Conservation (phyloP, 2,329 filamentous ascomycete species). For the Fusarium sp. region DNA sequence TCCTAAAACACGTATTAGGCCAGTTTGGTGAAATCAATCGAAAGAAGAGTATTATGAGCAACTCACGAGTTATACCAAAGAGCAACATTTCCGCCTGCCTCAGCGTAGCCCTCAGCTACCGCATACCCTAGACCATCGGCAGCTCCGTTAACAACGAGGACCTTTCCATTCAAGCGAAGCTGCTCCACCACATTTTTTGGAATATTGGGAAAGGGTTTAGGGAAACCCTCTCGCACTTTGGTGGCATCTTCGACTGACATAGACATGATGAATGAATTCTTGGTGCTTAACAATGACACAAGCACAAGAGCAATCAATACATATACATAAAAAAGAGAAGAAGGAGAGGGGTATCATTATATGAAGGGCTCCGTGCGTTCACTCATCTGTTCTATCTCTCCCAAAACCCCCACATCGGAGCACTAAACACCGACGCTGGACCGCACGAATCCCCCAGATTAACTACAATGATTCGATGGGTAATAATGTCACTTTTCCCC, state of each 20-base stretch:
- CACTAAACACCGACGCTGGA: slow-evolving; percentile 7
- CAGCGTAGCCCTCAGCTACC: slow-evolving; percentile 58
- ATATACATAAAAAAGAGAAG: neutral
- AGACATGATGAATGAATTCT: slow-evolving; percentile 35
- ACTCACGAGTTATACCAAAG: slow-evolving; percentile 48
- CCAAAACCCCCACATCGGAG: slow-evolving; percentile 24
- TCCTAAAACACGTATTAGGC: slow-evolving; percentile 18
- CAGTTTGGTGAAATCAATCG: neutral
- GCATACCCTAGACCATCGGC: slow-evolving; percentile 58
- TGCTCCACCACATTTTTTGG: slow-evolving; percentile 56
- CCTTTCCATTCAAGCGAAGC: slow-evolving; percentile 54
- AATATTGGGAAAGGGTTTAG: slow-evolving; percentile 40
- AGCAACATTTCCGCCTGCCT: slow-evolving; percentile 55
- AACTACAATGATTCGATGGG: neutral
- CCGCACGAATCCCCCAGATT: neutral
- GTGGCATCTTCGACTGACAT: slow-evolving; percentile 42
- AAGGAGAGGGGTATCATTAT: slow-evolving; percentile 18
- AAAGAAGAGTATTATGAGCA: neutral
- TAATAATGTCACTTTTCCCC: neutral
- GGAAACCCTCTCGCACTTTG: slow-evolving; percentile 38
- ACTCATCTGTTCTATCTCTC: neutral
- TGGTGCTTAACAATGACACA: neutral
- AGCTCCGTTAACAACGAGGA: slow-evolving; percentile 57
- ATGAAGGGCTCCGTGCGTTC: neutral
- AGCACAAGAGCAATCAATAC: no score